Conservation (phyloP, 768 basidiomycete genomes). For the Scleroderma citrinum region DNA sequence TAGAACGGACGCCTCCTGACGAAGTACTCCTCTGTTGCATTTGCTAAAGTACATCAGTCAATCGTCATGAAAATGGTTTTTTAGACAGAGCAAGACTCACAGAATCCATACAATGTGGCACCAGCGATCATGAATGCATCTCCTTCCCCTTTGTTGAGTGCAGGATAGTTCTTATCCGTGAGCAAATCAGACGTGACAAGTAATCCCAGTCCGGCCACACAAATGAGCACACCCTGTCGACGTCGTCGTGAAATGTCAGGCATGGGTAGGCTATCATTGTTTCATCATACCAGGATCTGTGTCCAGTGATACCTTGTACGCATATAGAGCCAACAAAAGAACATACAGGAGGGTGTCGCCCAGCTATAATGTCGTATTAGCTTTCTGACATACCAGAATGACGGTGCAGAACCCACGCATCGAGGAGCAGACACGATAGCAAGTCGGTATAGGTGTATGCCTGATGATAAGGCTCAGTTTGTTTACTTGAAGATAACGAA, state of each 20-base stretch:
- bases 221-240: constrained; percentile 62
- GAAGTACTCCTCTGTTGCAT: constrained; percentile 85
- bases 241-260: background rate
- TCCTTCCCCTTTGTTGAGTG: constrained; percentile 64
- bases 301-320: constrained; percentile 78
- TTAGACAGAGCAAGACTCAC: constrained; percentile 38
- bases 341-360: constrained; percentile 84
- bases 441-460: constrained; percentile 85
- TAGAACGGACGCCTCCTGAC: constrained; percentile 76
- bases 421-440: constrained; percentile 87
- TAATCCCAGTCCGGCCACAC: constrained; percentile 69
- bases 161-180: constrained; percentile 69
- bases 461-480: constrained; percentile 24
- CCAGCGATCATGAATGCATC: constrained; percentile 85
- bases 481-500: background rate
- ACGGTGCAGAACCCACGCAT: constrained; percentile 51
- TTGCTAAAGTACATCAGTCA: constrained; percentile 42
- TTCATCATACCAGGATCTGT: constrained; percentile 56
- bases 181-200: constrained; percentile 75
- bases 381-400: background rate
- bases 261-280: background rate
- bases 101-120: constrained; percentile 81
- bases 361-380: constrained; percentile 40
- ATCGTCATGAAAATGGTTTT: background rate
- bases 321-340: constrained; percentile 82